Base-by-base conservation (phyloP, 768 basidiomycete genomes). In the Suillus alpinus region DNA sequence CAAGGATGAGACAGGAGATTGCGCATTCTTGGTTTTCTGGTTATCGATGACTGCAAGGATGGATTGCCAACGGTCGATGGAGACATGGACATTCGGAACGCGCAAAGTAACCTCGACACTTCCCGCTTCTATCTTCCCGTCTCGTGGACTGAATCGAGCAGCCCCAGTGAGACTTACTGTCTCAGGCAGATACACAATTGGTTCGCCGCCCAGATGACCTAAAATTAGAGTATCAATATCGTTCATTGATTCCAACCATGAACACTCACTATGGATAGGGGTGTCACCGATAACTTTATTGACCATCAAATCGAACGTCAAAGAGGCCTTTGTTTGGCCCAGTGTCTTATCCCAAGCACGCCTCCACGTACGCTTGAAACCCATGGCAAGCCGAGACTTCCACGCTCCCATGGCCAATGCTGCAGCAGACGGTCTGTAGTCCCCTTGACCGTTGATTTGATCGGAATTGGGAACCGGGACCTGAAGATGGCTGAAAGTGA, bases 311-410 rank as follows among this genome's bases (percentile, higher is more conserved):
- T 79, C 75, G 55, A 90, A 71, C 4, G 79, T 78, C 2, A 82
- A 80, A 13, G 80, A 79, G 20, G 86, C 89, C 57, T 81, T 82
- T 52, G 85, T 86, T 43, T 78, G 80, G 13, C 86, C 88, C 77
- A 88, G 81, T 29, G 88, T 89, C 57, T 84, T 79, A 62, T 89
- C 86, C 77, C 89, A 85, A 44, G 88, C 88, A 58, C 83, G 80
- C 55, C 86, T 84, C 77, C 88, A 82, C 29, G 89, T 83, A 59
- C 90, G 78, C 50, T 78, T 79, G 55, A 89, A 76, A 62, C 89
- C 86, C 52, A 80, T 81, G 39, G 78, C 78, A 58, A 91, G 71
- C 32, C 86, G 81, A 36, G 79, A 81, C 64, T 82, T 86, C 87
- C 85, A 89, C n/a, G 83, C 81, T 4, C 81, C 81, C 71, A 88